Percentiles rank a stretch among this genome's conserved stretches.
Evolutionary conservation across 1,139 yeast species (phyloP).

Genomic region (Williopsis jadinii): DNA sequence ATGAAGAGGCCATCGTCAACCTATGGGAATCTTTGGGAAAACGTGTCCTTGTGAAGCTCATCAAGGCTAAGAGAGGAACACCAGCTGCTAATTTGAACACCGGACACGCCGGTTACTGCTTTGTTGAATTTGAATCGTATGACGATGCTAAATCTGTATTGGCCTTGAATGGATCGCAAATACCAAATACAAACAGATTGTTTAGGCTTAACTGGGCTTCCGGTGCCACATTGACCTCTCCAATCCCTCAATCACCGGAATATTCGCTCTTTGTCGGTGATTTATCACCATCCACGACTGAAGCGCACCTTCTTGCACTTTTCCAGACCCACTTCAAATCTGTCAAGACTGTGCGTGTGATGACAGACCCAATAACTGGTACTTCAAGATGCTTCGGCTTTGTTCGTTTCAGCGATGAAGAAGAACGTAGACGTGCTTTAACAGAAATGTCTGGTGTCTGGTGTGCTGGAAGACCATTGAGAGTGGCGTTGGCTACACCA

Average conservation of each 20-base stretch:
- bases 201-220: conserved; percentile 73
- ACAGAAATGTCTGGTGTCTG: conserved; percentile 69
- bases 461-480: conserved; percentile 66
- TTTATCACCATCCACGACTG: conserved; percentile 65
- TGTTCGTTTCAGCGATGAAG: conserved; percentile 58
- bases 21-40: conserved; percentile 45
- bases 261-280: conserved; percentile 74
- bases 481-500: conserved; percentile 68
- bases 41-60: conserved; percentile 41
- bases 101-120: conserved; percentile 68
- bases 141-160: conserved; percentile 64
- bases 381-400: conserved; percentile 73
- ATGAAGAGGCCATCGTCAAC: conserved; percentile 49
- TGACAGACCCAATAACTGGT: conserved; percentile 71
- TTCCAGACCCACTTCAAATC: conserved; percentile 59
- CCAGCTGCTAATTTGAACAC: conserved; percentile 26
- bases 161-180: conserved; percentile 53
- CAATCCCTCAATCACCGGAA: conserved; percentile 45
- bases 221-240: conserved; percentile 52
- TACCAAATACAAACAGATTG: conserved; percentile 57
- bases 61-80: conserved; percentile 37
- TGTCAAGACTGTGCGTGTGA: conserved; percentile 60
- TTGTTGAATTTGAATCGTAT: conserved; percentile 55
- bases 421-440: conserved; percentile 57
- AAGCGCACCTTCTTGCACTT: conserved; percentile 58